phyloP scores from a whole-genome alignment of 331 rosid genomes.

The Arachis monticola region DNA sequence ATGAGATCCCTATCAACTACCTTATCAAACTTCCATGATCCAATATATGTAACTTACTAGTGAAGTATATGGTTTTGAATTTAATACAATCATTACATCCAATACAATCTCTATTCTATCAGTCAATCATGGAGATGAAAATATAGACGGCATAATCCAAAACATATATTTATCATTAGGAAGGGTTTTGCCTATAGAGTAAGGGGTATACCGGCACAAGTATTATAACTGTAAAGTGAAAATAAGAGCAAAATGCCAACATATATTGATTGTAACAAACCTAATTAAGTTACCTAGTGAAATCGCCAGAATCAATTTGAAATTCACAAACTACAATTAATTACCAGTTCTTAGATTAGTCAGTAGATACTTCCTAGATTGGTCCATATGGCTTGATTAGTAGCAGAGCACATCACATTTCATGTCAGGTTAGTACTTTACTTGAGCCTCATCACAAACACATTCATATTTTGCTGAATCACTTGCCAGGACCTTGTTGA shows the following conservation, averaged over 20 bases:
- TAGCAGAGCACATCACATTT: not conserved
- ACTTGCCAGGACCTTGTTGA: constrained; percentile 12
- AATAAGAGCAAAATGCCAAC: constrained; percentile 12
- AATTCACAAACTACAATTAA: not conserved
- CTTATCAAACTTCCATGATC: constrained; percentile 2
- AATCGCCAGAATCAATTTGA: not conserved
- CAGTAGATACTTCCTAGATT: not conserved
- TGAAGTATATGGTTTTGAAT: not conserved
- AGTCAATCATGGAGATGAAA: constrained; percentile 10
- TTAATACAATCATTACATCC: not conserved
- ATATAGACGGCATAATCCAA: constrained; percentile 24
- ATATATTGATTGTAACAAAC: not conserved
- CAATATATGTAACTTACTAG: not conserved
- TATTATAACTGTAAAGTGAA: not conserved
- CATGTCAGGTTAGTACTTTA: constrained; percentile 7
- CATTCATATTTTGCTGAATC: not conserved
- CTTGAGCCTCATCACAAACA: constrained; percentile 23
- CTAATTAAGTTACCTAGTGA: constrained; percentile 22
- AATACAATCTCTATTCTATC: constrained; percentile 12
- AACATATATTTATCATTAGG: constrained; percentile 16
- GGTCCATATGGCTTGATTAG: constrained; percentile 5
- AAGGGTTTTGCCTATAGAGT: constrained; percentile 14
- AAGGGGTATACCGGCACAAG: not conserved
- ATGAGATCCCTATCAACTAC: constrained; percentile 7
- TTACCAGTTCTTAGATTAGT: not conserved